Evolutionary conservation across 192 early-diverging fungal species (phyloP), one percentile per base, ranked within the genome.

Genomic region (Fimicolochytrium jonesii): DNA sequence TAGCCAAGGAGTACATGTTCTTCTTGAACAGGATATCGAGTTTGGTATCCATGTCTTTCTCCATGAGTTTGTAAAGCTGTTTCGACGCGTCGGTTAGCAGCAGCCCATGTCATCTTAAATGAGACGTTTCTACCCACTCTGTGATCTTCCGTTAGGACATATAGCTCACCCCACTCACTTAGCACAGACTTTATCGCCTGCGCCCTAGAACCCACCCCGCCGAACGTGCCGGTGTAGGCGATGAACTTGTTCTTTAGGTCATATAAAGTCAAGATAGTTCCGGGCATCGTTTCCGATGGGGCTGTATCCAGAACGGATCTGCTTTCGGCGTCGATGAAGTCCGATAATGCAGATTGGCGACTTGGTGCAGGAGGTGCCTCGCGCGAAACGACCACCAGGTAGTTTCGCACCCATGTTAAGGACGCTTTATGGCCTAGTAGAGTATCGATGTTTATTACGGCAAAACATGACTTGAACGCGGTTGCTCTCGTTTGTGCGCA

Each of bases 231-330:
- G 3, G 82, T 77, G 44, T 89, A 96, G 2, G 95, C 93, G 5
- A 94, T 87, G 62, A 91, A 92, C 67, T 94, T 98, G 77, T 91
- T 92, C 25, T 81, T 84, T 1, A 93, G 87, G 56, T 98, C 95
- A 53, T 95, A 92, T 22, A 98, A 83, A 2, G 90, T 88, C 31
- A 93, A 43, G 10, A 76, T 52, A 2, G 69, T 78, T 34, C 79
- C 79, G 0, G 61, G 52, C 50, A 47, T 23, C 11, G 46, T 60
- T 28, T 67, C 66, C 36, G 30, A 47, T 34, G 44, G 17, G 25
- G 44, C 30, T 33, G 28, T 23, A n/a, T 69, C 42, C 23, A 37
- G 23, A 22, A 57, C 46, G 51, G 55, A 51, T 30, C 46, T 48
- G 28, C 48, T 43, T 26, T 59, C 57, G 2, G 42, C 32, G 20